These are phyloP conservation scores for Diversispora eburnea DNA, from an alignment of 192 early-diverging fungal species.

Conservation along the genomic window DNA sequence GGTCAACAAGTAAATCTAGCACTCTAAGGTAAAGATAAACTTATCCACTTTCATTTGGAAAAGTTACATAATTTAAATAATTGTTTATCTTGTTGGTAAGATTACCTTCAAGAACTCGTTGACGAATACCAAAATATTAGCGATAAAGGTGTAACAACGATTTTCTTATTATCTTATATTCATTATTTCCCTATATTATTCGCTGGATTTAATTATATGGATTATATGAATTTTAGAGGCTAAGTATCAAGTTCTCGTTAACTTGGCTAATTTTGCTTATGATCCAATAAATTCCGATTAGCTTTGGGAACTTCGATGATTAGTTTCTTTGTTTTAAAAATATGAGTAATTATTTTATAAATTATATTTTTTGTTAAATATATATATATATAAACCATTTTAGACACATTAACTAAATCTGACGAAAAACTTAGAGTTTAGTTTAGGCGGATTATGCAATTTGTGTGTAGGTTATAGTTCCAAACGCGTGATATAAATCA, in stretches of 20 bases:
- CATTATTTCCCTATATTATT: not conserved
- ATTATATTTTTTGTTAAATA: not conserved
- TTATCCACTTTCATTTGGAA: not conserved
- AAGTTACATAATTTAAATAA: not conserved
- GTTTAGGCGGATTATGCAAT: constrained; percentile 29
- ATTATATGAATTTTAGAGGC: constrained; percentile 2
- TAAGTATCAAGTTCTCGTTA: constrained; percentile 40
- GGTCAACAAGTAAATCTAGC: constrained; percentile 14
- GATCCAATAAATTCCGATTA: constrained; percentile 50
- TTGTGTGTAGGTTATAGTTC: constrained; percentile 16
- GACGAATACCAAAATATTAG: constrained; percentile 27
- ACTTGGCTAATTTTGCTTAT: constrained; percentile 52
- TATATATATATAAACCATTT: constrained; percentile 5
- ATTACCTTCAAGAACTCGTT: constrained; percentile 28
- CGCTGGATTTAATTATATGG: not conserved
- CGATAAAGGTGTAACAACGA: constrained; percentile 10
- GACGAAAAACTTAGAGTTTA: constrained; percentile 27
- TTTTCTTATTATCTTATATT: not conserved
- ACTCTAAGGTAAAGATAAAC: constrained; percentile 9
- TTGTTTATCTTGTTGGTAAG: not conserved
- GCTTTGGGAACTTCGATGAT: constrained; percentile 38
- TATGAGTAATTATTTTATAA: not conserved
- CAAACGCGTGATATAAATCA: not conserved
- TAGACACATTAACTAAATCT: constrained; percentile 19
- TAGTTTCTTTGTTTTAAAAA: constrained; percentile 36